Base-by-base conservation (phyloP, 2,329 filamentous ascomycete species). In the Epichloe gansuensis region DNA sequence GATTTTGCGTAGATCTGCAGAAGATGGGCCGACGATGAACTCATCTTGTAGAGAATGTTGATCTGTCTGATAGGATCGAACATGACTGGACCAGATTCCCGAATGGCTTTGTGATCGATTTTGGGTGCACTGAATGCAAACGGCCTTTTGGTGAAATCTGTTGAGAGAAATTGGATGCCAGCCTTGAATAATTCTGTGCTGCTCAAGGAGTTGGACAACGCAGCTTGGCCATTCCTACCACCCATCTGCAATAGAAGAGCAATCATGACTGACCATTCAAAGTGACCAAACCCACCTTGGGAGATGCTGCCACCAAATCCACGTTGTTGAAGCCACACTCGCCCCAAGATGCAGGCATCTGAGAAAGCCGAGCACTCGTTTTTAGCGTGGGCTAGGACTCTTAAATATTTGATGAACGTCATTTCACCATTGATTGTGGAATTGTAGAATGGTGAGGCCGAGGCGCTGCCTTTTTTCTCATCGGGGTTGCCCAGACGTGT, bases 151-250 rank as follows among this genome's bases (percentile, higher is more conserved):
- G 72, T 73, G 51, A 96, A 72, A 61, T 95, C 84, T 39, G 80
- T 77, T 1, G 85, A 82, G 17, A 98, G 72, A 58, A 91, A 93
- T 63, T 96, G 91, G n/a, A 98, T 72, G 1, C 84, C 82, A 3
- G 89, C 90, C 68, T 96, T 97, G 76, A 98, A 96, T 44, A 97
- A 76, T 67, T 97, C 91, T 25, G 91, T 93, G 67, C 85, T 86
- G 70, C 86, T 95, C 60, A 95, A 85, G 7, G 87, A 87, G 5
- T 80, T 75, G 5, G 89, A 89, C 15, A 97, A 74, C 5, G 87
- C 71, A 2, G 85, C 77, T 56, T 82, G 78, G 2, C 86, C 85
- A 54, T 83, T 84, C 6, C 80, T 77, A 6, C 83, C 85, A 27
- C 87, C 87, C n/a, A 80, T 81, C 65, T 89, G 82, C 42, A 97